Evolutionary conservation across 352 stramenopile genomes (phyloP).

Genomic region (Lagenidium sp.): DNA sequence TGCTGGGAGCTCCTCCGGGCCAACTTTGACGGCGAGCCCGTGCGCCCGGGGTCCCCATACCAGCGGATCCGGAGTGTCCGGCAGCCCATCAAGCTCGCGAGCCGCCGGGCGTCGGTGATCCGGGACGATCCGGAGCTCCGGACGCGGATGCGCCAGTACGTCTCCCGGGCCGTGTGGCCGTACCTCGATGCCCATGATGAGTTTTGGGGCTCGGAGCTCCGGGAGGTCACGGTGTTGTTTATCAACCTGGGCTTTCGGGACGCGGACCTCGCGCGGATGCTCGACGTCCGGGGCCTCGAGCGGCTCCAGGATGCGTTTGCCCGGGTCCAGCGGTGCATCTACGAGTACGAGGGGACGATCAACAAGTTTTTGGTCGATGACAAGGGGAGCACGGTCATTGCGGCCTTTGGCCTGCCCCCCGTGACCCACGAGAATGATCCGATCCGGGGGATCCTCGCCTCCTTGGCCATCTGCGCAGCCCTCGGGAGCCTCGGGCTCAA

Average conservation of each 20-base stretch:
- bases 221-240: constrained; percentile 90
- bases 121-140: constrained; percentile 78
- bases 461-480: constrained; percentile 75
- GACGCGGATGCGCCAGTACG: constrained; percentile 85
- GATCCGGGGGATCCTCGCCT: constrained; percentile 83
- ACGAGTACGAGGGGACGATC: constrained; percentile 93
- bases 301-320: constrained; percentile 73
- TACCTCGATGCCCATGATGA: constrained; percentile 89
- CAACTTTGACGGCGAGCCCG: constrained; percentile 48
- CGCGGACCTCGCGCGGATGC: constrained; percentile 67
- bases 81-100: constrained; percentile 57
- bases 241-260: constrained; percentile 91
- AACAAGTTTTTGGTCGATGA: constrained; percentile 97
- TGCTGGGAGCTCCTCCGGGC: constrained; percentile 64
- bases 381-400: constrained; percentile 91
- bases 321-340: constrained; percentile 85
- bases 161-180: constrained; percentile 87
- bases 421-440: constrained; percentile 91
- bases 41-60: constrained; percentile 26
- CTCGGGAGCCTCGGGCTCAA: constrained; percentile 58
- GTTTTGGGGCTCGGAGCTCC: constrained; percentile 89
- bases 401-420: constrained; percentile 88
- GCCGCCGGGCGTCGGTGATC: constrained; percentile 58
- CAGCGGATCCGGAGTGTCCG: constrained; percentile 52
- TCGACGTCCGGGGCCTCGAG: constrained; percentile 57